Percentiles rank a stretch among this genome's conserved stretches.
Evolutionary conservation across 2,329 filamentous ascomycete genomes (phyloP).

Genomic region (Coniochaeta hoffmannii): DNA sequence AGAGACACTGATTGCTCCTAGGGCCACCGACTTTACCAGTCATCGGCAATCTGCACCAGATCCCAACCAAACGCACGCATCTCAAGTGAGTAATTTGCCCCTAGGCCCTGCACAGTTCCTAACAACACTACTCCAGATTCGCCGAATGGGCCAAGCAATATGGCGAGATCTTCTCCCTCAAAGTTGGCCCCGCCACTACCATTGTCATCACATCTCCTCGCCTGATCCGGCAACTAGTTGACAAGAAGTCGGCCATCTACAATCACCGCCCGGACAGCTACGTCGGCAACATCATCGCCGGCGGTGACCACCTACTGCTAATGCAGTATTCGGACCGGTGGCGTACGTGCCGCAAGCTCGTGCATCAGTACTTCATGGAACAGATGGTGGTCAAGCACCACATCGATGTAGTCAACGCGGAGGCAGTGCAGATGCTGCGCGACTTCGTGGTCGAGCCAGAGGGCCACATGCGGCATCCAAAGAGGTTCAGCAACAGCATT

Average conservation of each 20-base stretch:
- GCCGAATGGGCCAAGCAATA: conserved; percentile 34
- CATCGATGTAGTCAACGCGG: conserved; percentile 34
- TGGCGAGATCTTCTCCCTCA: conserved; percentile 33
- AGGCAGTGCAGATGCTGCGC: conserved; percentile 36
- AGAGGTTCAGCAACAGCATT: conserved; percentile 40
- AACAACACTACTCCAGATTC: conserved; percentile 21
- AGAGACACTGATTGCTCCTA: conserved; percentile 6
- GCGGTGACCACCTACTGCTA: conserved; percentile 32
- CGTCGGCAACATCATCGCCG: conserved; percentile 32
- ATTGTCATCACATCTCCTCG: conserved; percentile 31
- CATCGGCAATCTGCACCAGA: conserved; percentile 32
- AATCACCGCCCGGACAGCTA: conserved; percentile 33
- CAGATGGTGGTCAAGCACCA: conserved; percentile 34
- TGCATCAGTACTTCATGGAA: conserved; percentile 38
- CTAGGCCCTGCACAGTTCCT: neutral
- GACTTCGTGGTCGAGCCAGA: conserved; percentile 33
- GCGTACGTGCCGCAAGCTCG: conserved; percentile 35
- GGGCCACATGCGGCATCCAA: conserved; percentile 37
- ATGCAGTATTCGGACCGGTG: conserved; percentile 39
- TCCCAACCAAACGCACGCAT: conserved; percentile 18
- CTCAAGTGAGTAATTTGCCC: neutral
- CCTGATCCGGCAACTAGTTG: conserved; percentile 33
- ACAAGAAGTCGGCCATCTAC: conserved; percentile 35
- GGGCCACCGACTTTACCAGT: conserved; percentile 33
- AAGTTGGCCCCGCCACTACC: conserved; percentile 30